Percentiles rank a stretch among this genome's conserved stretches.
Conservation (phyloP, 1,284 basidiomycete species). For the Rhodotorula sp. region DNA sequence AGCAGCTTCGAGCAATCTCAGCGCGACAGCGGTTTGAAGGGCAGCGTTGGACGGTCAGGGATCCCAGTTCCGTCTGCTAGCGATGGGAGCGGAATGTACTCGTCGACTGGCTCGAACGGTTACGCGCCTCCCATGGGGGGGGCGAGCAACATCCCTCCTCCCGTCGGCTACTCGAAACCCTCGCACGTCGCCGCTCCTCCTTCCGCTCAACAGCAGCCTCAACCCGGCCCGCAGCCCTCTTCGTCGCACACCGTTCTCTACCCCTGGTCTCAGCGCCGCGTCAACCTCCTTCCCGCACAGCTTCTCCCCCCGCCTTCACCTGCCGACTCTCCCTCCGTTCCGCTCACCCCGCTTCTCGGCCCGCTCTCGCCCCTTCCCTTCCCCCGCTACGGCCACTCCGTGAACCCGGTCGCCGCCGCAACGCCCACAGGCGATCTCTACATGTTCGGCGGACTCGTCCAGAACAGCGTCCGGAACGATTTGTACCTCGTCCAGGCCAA, state of each 20-base stretch:
- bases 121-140: neutral
- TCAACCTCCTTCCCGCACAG: slow-evolving; percentile 38
- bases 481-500: slow-evolving; percentile 75
- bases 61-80: neutral
- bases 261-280: slow-evolving; percentile 43
- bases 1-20: too few species aligned
- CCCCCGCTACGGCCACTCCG: slow-evolving; percentile 93
- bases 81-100: neutral
- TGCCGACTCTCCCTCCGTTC: slow-evolving; percentile 5
- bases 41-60: slow-evolving; percentile 14
- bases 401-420: slow-evolving; percentile 69
- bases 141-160: neutral
- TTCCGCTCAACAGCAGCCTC: slow-evolving; percentile 1
- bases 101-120: neutral
- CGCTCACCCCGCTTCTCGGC: slow-evolving; percentile 17
- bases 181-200: neutral
- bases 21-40: slow-evolving; percentile 1
- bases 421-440: slow-evolving; percentile 84
- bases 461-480: slow-evolving; percentile 88
- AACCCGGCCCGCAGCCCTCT: neutral
- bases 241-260: slow-evolving; percentile 38
- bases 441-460: slow-evolving; percentile 94
- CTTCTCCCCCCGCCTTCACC: slow-evolving; percentile 33
- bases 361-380: slow-evolving; percentile 63
- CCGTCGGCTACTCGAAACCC: neutral